Conservation (phyloP, 495 filamentous ascomycete genomes). For the Hypoxylon intermedium region DNA sequence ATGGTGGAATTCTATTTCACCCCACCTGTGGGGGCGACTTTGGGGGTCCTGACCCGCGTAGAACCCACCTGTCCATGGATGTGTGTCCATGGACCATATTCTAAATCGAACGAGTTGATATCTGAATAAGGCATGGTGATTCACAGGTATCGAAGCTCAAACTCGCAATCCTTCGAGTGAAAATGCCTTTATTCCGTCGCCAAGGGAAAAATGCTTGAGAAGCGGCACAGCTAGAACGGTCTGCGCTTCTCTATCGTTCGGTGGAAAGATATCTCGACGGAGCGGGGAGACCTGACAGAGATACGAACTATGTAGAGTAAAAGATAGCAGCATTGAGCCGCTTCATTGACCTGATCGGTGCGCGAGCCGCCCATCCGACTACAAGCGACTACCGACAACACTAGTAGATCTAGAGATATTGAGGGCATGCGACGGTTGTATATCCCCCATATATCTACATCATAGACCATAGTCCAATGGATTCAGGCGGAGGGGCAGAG, state of each 20-base stretch:
- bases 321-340: slow-evolving; percentile 13
- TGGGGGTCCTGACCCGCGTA: too few species aligned
- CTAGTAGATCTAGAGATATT: slow-evolving; percentile 25
- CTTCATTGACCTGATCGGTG: slow-evolving; percentile 28
- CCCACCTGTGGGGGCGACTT: background rate
- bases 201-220: slow-evolving; percentile 22
- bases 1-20: background rate
- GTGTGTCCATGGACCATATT: too few species aligned
- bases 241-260: slow-evolving; percentile 2
- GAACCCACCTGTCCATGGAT: too few species aligned
- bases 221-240: slow-evolving; percentile 16
- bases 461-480: slow-evolving; percentile 6
- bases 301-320: slow-evolving; percentile 1
- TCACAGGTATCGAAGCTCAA: slow-evolving; percentile 2
- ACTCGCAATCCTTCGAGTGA: slow-evolving; percentile 14
- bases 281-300: slow-evolving; percentile 17
- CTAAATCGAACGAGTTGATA: too few species aligned
- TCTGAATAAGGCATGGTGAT: slow-evolving; percentile 4
- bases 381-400: slow-evolving; percentile 26
- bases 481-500: slow-evolving; percentile 7
- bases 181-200: too few species aligned
- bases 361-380: slow-evolving; percentile 34
- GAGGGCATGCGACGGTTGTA: slow-evolving; percentile 14
- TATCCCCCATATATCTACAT: slow-evolving; percentile 13
- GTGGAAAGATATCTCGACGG: slow-evolving; percentile 26